phyloP scores from a whole-genome alignment of 495 filamentous ascomycete genomes.

The Penicillium coffeae region DNA sequence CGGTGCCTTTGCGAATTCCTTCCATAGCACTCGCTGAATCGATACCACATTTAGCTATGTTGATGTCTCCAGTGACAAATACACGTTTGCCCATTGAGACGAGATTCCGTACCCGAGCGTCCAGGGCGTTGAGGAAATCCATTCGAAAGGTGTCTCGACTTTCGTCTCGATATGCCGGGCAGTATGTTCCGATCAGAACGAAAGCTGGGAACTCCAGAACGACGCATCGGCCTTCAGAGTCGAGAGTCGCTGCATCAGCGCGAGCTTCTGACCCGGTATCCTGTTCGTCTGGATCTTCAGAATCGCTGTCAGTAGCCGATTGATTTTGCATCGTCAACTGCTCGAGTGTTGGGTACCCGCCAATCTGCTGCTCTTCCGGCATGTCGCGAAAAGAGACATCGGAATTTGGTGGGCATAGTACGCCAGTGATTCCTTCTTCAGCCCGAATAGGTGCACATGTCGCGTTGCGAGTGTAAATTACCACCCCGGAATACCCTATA shows the following conservation, averaged over 20 bases:
- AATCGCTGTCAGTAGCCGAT: neutral
- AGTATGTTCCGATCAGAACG: slow-evolving; percentile 86
- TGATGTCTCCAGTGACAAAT: slow-evolving; percentile 83
- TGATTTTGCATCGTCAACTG: slow-evolving; percentile 52
- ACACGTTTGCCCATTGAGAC: slow-evolving; percentile 76
- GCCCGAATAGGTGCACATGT: slow-evolving; percentile 84
- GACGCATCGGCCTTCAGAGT: slow-evolving; percentile 89
- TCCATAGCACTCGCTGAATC: slow-evolving; percentile 71
- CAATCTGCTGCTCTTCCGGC: slow-evolving; percentile 74
- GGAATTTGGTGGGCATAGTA: slow-evolving; percentile 73
- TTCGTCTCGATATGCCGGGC: slow-evolving; percentile 82
- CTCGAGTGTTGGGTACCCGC: slow-evolving; percentile 74
- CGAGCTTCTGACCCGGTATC: slow-evolving; percentile 10
- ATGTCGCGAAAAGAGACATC: slow-evolving; percentile 71
- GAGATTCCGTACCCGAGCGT: slow-evolving; percentile 80
- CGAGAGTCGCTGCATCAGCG: slow-evolving; percentile 67
- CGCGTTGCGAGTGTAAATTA: slow-evolving; percentile 88
- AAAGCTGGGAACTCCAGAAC: slow-evolving; percentile 96
- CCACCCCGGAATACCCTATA: slow-evolving; percentile 94
- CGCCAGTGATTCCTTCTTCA: slow-evolving; percentile 88
- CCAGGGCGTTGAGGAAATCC: slow-evolving; percentile 73
- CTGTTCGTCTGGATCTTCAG: slow-evolving; percentile 5
- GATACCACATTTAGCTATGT: slow-evolving; percentile 71
- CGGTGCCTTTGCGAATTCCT: slow-evolving; percentile 62
- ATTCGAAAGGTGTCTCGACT: slow-evolving; percentile 79